Percentiles rank a stretch among this genome's conserved stretches.
phyloP scores from a whole-genome alignment of 352 stramenopile species.

The Globisporangium rhizosaccharum region DNA sequence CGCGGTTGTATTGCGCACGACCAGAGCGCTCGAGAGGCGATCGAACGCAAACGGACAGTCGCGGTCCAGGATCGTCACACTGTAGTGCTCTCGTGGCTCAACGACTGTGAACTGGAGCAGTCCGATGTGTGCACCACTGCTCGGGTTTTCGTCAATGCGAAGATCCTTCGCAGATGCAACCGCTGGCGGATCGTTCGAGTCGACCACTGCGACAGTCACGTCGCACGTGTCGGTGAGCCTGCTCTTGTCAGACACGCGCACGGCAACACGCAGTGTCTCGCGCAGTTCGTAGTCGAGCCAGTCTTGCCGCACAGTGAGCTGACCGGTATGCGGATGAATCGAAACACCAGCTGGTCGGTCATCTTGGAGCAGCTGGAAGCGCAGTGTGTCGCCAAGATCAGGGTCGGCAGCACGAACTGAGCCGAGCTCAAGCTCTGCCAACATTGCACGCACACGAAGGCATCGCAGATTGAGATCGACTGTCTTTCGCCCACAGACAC shows the following conservation, averaged over 20 bases:
- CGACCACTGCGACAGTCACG: background rate
- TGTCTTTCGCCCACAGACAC: background rate
- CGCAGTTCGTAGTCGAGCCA: constrained; percentile 31
- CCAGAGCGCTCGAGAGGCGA: background rate
- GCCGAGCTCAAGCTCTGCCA: background rate
- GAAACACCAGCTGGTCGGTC: constrained; percentile 21
- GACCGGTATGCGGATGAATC: constrained; percentile 19
- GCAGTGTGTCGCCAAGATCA: constrained; percentile 10
- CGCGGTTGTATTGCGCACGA: constrained; percentile 8
- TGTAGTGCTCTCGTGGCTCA: constrained; percentile 12
- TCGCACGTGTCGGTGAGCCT: constrained; percentile 5
- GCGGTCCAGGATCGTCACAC: constrained; percentile 11
- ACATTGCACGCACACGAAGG: too few relatives aligned
- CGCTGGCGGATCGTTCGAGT: constrained; percentile 6
- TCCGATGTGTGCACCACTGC: constrained; percentile 1
- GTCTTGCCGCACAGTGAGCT: constrained; percentile 16
- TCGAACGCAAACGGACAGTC: constrained; percentile 20
- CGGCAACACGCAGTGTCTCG: constrained; percentile 10
- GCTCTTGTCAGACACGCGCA: constrained; percentile 19
- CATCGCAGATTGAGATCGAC: background rate
- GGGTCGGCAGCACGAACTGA: constrained; percentile 1
- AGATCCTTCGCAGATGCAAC: background rate
- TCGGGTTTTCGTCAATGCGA: constrained; percentile 7
- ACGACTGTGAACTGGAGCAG: background rate
- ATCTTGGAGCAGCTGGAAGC: constrained; percentile 14